phyloP scores from a whole-genome alignment of 2,329 filamentous ascomycete genomes.

The Phyllosticta paracitricarpa region DNA sequence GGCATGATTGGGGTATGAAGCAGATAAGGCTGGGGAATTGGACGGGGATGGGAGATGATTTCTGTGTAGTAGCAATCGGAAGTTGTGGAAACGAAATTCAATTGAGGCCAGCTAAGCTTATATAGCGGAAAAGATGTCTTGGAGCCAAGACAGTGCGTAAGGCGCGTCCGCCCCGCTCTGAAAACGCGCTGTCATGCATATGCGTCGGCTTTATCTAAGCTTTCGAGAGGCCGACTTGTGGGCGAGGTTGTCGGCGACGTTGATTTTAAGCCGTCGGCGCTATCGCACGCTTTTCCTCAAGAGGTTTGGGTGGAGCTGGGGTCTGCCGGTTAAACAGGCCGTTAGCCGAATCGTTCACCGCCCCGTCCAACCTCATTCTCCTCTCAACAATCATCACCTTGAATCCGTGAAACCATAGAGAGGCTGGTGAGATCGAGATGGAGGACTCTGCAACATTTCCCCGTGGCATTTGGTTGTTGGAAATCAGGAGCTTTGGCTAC shows the following conservation, averaged over 20 bases:
- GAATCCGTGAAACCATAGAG: neutral
- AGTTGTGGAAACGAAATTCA: neutral
- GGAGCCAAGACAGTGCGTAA: neutral
- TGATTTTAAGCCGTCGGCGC: conserved; percentile 2
- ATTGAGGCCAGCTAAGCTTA: neutral
- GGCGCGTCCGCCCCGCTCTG: neutral
- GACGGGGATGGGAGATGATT: neutral
- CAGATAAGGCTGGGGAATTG: neutral
- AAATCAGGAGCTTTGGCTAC: too few relatives aligned
- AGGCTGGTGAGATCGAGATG: too few relatives aligned
- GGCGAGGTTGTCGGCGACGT: conserved; percentile 3
- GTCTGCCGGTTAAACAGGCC: neutral
- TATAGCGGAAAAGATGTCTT: neutral
- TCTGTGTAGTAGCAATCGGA: neutral
- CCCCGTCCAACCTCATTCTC: neutral
- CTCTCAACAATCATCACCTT: neutral
- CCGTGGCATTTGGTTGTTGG: too few relatives aligned
- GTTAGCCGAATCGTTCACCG: neutral
- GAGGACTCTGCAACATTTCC: too few relatives aligned
- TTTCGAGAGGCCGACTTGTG: neutral
- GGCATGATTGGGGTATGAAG: neutral
- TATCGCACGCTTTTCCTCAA: conserved; percentile 2
- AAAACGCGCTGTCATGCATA: neutral
- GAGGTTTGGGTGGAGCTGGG: neutral
- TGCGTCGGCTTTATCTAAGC: neutral